A percentile compares a stretch with the other conserved stretches of the same genome.
These are phyloP conservation scores for Trifolium fragiferum DNA, from an alignment of 306 rosid species.

Conservation along the genomic window DNA sequence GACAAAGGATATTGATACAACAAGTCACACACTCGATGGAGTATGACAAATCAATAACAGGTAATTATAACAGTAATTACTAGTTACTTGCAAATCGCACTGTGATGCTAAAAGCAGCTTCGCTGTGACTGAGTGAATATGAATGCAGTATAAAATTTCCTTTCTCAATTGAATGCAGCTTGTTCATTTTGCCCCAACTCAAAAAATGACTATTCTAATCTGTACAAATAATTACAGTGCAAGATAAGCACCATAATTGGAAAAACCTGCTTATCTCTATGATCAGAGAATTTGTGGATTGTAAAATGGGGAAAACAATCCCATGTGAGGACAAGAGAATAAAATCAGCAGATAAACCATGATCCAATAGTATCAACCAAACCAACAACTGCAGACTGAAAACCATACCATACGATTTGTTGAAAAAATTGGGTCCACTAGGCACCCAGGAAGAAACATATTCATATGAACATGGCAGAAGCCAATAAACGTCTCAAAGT, in stretches of 20 bases:
- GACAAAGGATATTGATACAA: background rate
- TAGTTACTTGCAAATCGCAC: background rate
- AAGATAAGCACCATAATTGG: constrained; percentile 60
- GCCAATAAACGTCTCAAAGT: constrained; percentile 31
- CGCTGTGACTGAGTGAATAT: constrained; percentile 3
- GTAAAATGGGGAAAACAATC: constrained; percentile 38
- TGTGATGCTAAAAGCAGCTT: constrained; percentile 14
- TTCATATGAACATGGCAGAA: constrained; percentile 10
- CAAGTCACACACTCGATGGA: background rate
- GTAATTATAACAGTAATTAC: background rate
- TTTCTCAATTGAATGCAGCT: constrained; percentile 30
- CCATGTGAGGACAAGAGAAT: constrained; percentile 22
- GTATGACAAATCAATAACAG: background rate
- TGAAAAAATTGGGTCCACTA: constrained; percentile 15
- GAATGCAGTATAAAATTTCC: constrained; percentile 42
- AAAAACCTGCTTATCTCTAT: constrained; percentile 59
- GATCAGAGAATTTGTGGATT: constrained; percentile 37
- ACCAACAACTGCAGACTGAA: constrained; percentile 35
- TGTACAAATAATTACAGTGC: constrained; percentile 60
- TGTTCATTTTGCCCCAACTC: constrained; percentile 14
- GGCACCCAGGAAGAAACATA: constrained; percentile 28
- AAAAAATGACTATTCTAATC: constrained; percentile 42
- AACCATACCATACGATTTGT: constrained; percentile 33
- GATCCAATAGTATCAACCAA: constrained; percentile 28
- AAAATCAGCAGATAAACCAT: constrained; percentile 35